phyloP scores from a whole-genome alignment of 352 stramenopile species.

The Phytopythium delawarense region DNA sequence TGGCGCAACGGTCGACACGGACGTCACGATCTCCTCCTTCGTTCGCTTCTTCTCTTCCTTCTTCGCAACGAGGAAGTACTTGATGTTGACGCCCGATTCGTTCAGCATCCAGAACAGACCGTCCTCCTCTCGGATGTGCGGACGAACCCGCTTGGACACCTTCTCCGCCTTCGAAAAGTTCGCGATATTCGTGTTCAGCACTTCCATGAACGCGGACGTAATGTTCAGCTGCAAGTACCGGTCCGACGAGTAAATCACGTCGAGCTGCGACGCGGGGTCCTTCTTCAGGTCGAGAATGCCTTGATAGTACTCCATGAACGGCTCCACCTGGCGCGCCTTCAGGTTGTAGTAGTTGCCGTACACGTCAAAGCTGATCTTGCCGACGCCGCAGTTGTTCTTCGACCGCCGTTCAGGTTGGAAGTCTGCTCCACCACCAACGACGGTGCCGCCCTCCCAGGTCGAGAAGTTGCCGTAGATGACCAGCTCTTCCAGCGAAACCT shows the following conservation, averaged over 20 bases:
- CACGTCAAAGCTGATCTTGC: slow-evolving; percentile 72
- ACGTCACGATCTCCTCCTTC: slow-evolving; percentile 49
- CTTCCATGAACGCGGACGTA: slow-evolving; percentile 80
- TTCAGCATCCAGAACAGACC: slow-evolving; percentile 86
- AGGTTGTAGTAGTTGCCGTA: slow-evolving; percentile 90
- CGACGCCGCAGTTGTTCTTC: slow-evolving; percentile 67
- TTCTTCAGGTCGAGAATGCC: slow-evolving; percentile 76
- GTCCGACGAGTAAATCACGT: slow-evolving; percentile 77
- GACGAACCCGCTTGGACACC: slow-evolving; percentile 36
- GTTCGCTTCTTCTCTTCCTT: slow-evolving; percentile 50
- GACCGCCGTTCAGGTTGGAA: slow-evolving; percentile 31
- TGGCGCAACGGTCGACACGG: slow-evolving; percentile 45
- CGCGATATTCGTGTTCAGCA: slow-evolving; percentile 59
- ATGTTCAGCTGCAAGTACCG: slow-evolving; percentile 85
- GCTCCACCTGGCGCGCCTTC: slow-evolving; percentile 66
- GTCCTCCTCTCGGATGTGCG: slow-evolving; percentile 79
- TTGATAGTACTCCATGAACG: slow-evolving; percentile 86
- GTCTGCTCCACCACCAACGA: neutral
- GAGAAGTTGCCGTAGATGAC: slow-evolving; percentile 70
- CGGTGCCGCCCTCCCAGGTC: slow-evolving; percentile 50
- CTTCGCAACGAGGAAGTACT: slow-evolving; percentile 76
- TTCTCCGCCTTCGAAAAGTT: slow-evolving; percentile 65
- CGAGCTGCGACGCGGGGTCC: slow-evolving; percentile 51
- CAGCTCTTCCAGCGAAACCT: slow-evolving; percentile 74
- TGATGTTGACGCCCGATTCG: slow-evolving; percentile 72